Evolutionary conservation across 2,329 filamentous ascomycete species (phyloP), one percentile per base, ranked within the genome.

Genomic region (Zopfia rhizophila): DNA sequence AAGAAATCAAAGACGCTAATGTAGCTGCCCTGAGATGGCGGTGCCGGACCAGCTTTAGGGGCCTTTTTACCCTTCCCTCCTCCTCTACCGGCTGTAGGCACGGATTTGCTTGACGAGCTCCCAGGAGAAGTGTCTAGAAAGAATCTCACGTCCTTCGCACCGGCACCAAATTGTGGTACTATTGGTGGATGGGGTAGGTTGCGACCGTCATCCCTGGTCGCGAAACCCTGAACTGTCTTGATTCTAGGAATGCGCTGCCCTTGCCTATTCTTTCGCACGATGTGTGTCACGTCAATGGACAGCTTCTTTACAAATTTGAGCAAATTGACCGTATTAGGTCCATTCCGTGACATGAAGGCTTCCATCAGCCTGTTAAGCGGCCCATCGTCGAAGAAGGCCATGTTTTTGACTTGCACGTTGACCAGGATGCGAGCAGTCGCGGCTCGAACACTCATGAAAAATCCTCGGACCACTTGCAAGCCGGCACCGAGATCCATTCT

Each of bases 391-490:
- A 82, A 83, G 55, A 83, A 85, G 0, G 82, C 82, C 2, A 76
- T 73, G 45, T 79, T 77, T 12, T 79, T 82, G 31, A 86, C 82
- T 40, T 87, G 83, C 2, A 86, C 72, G 38, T 87, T 87, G 17
- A 86, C 65, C 1, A 87, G 60, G 11, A 86, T 70, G 5, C 82
- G 77, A 27, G 75, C 75, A 14, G 82, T 82, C 1, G 82, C 80
- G 6, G 79, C 72, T 4, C 84, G 80, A 32, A 83, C 79, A 56
- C 82, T 85, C 7, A 81, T 72, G 56, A 82, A 86, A 65, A 81
- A 87, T 0, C 85, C 84, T 27, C 83, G 76, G 8, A 85, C 67
- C 1, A 81, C 82, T 41, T 80, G 71, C 1, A 87, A 69, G 2
- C 82, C 82, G 7, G 67, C 71, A 6, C 74, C 76, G 0, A 87